These are phyloP conservation scores for Aphanoascus verrucosus DNA, from an alignment of 2,329 filamentous ascomycete species.

Conservation along the genomic window DNA sequence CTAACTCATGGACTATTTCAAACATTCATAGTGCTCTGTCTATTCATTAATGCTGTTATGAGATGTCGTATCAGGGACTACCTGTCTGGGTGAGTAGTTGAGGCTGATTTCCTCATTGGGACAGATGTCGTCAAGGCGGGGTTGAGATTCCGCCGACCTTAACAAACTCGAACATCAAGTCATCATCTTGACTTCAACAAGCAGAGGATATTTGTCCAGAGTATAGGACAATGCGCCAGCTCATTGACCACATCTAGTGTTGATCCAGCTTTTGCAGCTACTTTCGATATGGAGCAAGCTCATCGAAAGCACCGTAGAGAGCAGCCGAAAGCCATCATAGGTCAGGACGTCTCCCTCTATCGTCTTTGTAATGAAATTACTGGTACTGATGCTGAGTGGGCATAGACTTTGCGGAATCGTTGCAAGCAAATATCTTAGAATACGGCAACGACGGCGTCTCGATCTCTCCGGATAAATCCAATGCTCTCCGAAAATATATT, in stretches of 20 bases:
- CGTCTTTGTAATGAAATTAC: not conserved
- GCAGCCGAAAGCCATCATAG: constrained; percentile 2
- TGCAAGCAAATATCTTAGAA: not conserved
- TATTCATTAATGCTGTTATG: too few species aligned
- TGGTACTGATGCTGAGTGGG: not conserved
- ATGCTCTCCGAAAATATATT: constrained; percentile 18
- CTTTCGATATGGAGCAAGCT: not conserved
- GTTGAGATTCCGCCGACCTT: not conserved
- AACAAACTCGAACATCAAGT: not conserved
- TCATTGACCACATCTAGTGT: not conserved
- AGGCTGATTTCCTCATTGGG: constrained; percentile 7
- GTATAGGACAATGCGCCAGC: not conserved
- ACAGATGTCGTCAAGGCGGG: not conserved
- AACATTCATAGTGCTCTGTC: too few species aligned
- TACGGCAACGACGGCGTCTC: not conserved
- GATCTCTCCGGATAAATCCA: not conserved
- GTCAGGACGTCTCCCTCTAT: not conserved
- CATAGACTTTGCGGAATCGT: constrained; percentile 9
- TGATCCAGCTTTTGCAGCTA: not conserved
- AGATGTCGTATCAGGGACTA: not conserved
- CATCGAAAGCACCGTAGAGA: constrained; percentile 2
- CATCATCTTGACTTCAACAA: not conserved
- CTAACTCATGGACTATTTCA: not conserved
- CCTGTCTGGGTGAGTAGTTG: not conserved
- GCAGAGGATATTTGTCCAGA: not conserved